These are phyloP conservation scores for Dryas drummondii DNA, from an alignment of 306 rosid species.

Conservation along the genomic window DNA sequence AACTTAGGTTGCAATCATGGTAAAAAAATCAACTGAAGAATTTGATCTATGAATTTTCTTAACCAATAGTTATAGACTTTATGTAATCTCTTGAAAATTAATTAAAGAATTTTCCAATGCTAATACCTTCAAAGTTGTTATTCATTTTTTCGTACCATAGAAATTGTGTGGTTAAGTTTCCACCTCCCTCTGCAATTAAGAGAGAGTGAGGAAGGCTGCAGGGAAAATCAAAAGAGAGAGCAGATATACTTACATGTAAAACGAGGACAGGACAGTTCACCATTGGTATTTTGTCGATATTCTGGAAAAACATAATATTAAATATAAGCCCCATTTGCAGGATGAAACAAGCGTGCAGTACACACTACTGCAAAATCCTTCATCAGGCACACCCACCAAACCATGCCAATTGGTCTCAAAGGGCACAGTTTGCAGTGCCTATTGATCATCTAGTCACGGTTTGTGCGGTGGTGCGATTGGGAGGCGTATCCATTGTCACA, in stretches of 20 bases:
- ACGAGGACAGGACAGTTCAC: slow-evolving; percentile 82
- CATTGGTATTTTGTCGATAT: slow-evolving; percentile 72
- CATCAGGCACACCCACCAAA: no score
- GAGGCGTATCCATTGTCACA: no score
- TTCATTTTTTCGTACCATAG: background rate
- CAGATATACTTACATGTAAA: slow-evolving; percentile 71
- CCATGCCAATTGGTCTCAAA: no score
- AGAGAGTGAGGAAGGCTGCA: background rate
- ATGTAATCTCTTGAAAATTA: background rate
- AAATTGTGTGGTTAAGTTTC: background rate
- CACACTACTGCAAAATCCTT: no score
- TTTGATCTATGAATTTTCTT: no score
- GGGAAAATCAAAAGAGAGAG: background rate
- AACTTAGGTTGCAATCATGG: no score
- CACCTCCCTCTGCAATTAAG: background rate
- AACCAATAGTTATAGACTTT: no score
- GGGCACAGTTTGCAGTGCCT: no score
- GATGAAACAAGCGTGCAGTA: slow-evolving; percentile 23
- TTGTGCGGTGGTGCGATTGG: no score
- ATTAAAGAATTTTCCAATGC: no score
- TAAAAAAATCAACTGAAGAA: no score
- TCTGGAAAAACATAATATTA: slow-evolving; percentile 49
- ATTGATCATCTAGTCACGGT: no score
- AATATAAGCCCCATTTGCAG: slow-evolving; percentile 13
- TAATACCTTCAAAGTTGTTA: background rate